These are phyloP conservation scores for Lactifluus piperatus DNA, from an alignment of 768 basidiomycete species.

Conservation along the genomic window DNA sequence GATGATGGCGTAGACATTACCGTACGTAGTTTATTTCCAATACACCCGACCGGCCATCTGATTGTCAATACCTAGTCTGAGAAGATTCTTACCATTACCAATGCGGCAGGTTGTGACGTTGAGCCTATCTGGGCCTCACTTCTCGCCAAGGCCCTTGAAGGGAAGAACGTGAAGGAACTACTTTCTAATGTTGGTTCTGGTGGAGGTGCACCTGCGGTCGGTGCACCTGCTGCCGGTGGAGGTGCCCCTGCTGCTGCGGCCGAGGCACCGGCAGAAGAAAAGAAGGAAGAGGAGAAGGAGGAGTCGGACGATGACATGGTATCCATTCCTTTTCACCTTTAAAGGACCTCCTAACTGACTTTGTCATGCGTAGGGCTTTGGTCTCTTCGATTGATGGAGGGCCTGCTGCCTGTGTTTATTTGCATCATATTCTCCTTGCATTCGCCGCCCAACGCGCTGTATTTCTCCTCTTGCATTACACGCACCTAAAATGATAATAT, in stretches of 20 bases:
- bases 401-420: conserved; percentile 4
- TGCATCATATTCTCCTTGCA: not conserved
- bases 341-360: not conserved
- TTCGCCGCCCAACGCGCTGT: not conserved
- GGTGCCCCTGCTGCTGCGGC: conserved; percentile 54
- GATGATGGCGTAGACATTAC: conserved; percentile 98
- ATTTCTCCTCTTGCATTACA: conserved; percentile 4
- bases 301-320: conserved; percentile 91
- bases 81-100: conserved; percentile 81
- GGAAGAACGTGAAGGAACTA: conserved; percentile 94
- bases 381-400: conserved; percentile 78
- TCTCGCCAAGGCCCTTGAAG: conserved; percentile 96
- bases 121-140: conserved; percentile 98
- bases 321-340: conserved; percentile 23
- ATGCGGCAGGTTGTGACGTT: conserved; percentile 74
- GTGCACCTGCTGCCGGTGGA: conserved; percentile 41
- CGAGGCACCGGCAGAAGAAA: conserved; percentile 69
- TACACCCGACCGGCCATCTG: conserved; percentile 1
- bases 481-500: not conserved
- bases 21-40: conserved; percentile 43
- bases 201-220: conserved; percentile 75
- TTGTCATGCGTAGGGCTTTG: conserved; percentile 65
- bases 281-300: conserved; percentile 83
- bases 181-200: conserved; percentile 93
- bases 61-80: conserved; percentile 51